Evolutionary conservation across 1,284 basidiomycete genomes (phyloP).

Genomic region (Xerocomus alliaceus): DNA sequence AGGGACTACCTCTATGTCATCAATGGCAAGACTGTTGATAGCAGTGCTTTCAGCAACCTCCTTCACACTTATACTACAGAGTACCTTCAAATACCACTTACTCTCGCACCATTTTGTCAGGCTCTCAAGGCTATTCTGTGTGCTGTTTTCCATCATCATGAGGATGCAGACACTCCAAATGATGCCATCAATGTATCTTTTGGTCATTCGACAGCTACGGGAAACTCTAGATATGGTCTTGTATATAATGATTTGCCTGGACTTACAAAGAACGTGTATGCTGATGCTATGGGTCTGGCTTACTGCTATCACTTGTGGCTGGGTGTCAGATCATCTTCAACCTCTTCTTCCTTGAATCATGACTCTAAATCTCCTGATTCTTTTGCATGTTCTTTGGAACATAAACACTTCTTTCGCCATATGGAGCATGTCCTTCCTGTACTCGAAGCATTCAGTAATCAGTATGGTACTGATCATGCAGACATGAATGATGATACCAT

Average conservation of each 20-base stretch:
- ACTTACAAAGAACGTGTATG: not conserved
- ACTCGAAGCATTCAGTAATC: not conserved
- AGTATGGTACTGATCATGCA: not conserved
- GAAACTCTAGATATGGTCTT: not conserved
- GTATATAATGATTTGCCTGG: not conserved
- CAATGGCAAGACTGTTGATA: not conserved
- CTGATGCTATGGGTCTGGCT: not conserved
- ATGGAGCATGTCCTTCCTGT: not conserved
- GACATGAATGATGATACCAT: too few relatives aligned
- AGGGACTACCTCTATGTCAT: constrained; percentile 3
- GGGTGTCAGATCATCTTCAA: not conserved
- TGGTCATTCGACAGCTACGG: not conserved
- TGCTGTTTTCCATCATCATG: not conserved
- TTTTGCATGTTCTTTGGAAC: not conserved
- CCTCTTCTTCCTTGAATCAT: not conserved
- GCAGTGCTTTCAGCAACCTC: not conserved
- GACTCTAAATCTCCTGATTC: not conserved
- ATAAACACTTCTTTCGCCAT: not conserved
- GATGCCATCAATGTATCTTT: not conserved
- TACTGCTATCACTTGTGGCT: not conserved
- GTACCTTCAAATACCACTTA: not conserved
- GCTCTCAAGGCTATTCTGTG: not conserved
- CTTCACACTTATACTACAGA: not conserved
- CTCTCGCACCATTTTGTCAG: not conserved
- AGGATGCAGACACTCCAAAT: not conserved